phyloP scores from a whole-genome alignment of 495 filamentous ascomycete genomes.

The Hypomontagnella submonticulosa region DNA sequence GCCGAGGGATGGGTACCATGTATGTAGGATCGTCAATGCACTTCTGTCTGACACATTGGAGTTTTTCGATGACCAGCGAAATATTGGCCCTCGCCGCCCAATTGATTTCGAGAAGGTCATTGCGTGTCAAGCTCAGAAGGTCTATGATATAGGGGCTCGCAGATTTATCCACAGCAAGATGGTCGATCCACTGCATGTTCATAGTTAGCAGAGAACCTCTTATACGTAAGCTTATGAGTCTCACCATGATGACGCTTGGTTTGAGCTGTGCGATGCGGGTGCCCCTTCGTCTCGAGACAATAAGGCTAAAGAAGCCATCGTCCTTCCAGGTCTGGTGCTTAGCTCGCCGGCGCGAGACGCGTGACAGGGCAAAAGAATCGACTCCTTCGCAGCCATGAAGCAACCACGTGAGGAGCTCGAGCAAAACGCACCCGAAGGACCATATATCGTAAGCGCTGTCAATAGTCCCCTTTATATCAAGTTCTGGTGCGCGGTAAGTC shows the following conservation, averaged over 20 bases:
- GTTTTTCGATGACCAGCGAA: constrained; percentile 21
- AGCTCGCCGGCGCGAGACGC: not conserved
- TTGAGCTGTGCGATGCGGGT: constrained; percentile 10
- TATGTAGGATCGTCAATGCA: constrained; percentile 22
- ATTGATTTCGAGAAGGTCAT: constrained; percentile 19
- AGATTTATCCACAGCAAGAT: not conserved
- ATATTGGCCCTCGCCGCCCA: constrained; percentile 16
- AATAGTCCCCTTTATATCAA: constrained; percentile 27
- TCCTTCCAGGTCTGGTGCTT: constrained; percentile 2
- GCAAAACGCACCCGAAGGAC: constrained; percentile 46
- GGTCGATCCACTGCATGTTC: constrained; percentile 11
- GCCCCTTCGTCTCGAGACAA: not conserved
- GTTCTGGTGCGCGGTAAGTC: constrained; percentile 37
- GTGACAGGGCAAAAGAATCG: constrained; percentile 26
- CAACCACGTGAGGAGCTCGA: constrained; percentile 43
- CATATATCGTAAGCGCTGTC: constrained; percentile 42
- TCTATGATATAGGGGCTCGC: constrained; percentile 6
- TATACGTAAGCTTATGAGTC: not conserved
- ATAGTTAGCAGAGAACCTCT: constrained; percentile 4
- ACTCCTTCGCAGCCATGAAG: constrained; percentile 37
- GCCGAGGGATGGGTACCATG: constrained; percentile 19
- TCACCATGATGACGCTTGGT: constrained; percentile 17
- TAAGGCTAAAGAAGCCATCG: constrained; percentile 12
- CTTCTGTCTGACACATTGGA: constrained; percentile 15
- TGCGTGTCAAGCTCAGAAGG: constrained; percentile 5